Evolutionary conservation across 2,329 filamentous ascomycete species (phyloP), one percentile per base, ranked within the genome.

Genomic region (Rutstroemia sydowiana): DNA sequence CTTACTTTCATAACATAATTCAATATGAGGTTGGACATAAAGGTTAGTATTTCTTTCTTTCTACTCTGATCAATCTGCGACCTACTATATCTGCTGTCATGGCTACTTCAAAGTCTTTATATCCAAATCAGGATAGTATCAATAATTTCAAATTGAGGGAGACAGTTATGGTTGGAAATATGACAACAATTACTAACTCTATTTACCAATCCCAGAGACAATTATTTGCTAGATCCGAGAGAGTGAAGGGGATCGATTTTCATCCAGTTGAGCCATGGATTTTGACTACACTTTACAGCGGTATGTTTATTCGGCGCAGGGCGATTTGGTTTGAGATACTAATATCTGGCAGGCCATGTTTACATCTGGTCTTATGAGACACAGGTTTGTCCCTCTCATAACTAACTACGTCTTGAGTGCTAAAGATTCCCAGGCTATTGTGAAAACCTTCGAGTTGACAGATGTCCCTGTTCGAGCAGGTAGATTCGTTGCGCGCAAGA

Each of bases 291-390:
- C 76, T 98, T 59, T 98, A 98, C 73, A 95, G 88, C 75, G 90
- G 87, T 90, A 82, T 70, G 77, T 57, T 44, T 51, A 13, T 26
- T 39, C 20, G 30, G 51, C 47, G 66, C 60, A 57, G 51, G 21
- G 55, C 41, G 21, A 48, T 16, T 31, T 31, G 43, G 32, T 28
- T 44, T 48, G 45, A 48, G 40, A 56, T 51, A 41, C 66, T 69
- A 59, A 69, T 59, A 48, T 20, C 23, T 39, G n/a, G 32, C 48
- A 90, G 89, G 93, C 70, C 92, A 97, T 76, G 93, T 95, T 69
- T 95, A 97, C 75, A 97, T 98, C 69, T 97, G 93, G 91, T 96
- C 92, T 31, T 95, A 95, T 72, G 92, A 95, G 73, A 95, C 90
- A 47, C 90, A 95, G 70, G 75, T 77, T 69, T 54, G 68, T 42